phyloP scores from a whole-genome alignment of 805 yeast species.

The Schwanniomyces sp. region DNA sequence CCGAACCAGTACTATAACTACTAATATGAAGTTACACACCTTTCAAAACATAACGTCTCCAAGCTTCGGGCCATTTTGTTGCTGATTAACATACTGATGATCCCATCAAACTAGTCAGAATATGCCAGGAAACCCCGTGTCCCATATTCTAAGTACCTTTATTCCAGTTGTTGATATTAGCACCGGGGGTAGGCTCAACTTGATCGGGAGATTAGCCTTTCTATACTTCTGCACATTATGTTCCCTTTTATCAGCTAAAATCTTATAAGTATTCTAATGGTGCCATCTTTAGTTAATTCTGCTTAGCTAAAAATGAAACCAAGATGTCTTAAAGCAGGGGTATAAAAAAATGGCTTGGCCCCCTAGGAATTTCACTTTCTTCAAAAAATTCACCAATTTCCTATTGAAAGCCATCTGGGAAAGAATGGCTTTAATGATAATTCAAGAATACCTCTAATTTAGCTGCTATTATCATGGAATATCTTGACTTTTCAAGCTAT shows the following conservation, averaged over 20 bases:
- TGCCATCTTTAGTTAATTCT: constrained; percentile 37
- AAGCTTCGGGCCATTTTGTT: constrained; percentile 43
- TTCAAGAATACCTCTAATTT: constrained; percentile 36
- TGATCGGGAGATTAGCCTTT: constrained; percentile 40
- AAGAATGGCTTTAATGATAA: constrained; percentile 35
- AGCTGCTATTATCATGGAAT: constrained; percentile 30
- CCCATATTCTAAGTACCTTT: constrained; percentile 37
- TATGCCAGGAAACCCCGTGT: constrained; percentile 37
- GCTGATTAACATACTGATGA: constrained; percentile 37
- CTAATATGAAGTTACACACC: constrained; percentile 38
- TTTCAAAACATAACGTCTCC: constrained; percentile 39
- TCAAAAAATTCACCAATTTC: constrained; percentile 37
- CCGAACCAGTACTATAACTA: constrained; percentile 37
- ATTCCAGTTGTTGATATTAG: constrained; percentile 36
- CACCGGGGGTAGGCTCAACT: constrained; percentile 30
- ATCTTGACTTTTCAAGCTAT: constrained; percentile 27
- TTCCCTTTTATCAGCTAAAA: constrained; percentile 30
- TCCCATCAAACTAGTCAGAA: constrained; percentile 36
- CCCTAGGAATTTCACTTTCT: constrained; percentile 29
- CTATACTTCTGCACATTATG: constrained; percentile 27
- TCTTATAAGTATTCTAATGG: constrained; percentile 32
- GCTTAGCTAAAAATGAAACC: constrained; percentile 38
- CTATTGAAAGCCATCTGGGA: constrained; percentile 32
- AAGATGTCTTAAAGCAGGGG: constrained; percentile 23
- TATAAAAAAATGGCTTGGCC: constrained; percentile 28